Conservation (phyloP, 257 asterid species). For the Solanum piurae region DNA sequence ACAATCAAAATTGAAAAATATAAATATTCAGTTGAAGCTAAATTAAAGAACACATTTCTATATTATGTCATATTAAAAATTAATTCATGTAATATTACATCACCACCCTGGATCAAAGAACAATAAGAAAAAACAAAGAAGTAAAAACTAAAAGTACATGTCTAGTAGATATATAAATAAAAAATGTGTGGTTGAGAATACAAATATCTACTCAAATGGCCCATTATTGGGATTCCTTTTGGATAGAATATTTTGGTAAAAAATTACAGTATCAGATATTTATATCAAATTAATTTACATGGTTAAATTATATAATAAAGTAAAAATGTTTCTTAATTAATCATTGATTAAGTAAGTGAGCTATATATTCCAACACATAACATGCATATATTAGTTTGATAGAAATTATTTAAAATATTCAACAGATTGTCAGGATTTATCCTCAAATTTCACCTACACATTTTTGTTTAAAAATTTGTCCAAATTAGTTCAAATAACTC, state of each 20-base stretch:
- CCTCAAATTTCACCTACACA: not conserved
- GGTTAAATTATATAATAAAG: too few relatives aligned
- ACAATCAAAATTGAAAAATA: fast-evolving
- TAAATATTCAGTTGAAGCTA: not conserved
- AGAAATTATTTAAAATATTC: too few relatives aligned
- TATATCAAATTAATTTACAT: too few relatives aligned
- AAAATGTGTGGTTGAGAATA: not conserved
- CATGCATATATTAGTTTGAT: too few relatives aligned
- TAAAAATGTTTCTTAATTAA: too few relatives aligned
- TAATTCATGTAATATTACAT: not conserved
- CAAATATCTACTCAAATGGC: not conserved
- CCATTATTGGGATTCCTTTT: not conserved
- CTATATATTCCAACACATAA: not conserved
- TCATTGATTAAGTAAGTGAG: not conserved
- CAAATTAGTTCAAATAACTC: too few relatives aligned
- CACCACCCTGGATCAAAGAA: not conserved
- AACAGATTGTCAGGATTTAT: not conserved
- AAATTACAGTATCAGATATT: too few relatives aligned
- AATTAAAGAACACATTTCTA: too few relatives aligned
- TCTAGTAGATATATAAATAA: not conserved
- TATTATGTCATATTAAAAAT: not conserved
- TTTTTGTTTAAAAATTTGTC: not conserved
- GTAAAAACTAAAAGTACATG: not conserved
- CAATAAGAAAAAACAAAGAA: not conserved
- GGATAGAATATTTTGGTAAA: not conserved